These are phyloP conservation scores for Eucommia ulmoides DNA, from an alignment of 257 asterid genomes.

Conservation along the genomic window DNA sequence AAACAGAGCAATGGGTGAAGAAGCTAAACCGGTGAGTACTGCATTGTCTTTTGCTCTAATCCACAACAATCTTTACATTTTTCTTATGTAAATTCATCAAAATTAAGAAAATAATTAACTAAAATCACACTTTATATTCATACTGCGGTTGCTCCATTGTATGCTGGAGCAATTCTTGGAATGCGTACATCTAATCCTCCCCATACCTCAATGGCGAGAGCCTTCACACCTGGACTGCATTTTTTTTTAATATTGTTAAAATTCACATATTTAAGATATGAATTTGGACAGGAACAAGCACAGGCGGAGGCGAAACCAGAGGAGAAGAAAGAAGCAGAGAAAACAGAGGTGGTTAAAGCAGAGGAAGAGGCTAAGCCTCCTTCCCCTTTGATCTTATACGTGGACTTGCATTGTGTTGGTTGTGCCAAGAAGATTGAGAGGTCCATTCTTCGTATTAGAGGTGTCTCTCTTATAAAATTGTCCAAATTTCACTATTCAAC, in stretches of 20 bases:
- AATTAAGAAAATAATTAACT: neutral
- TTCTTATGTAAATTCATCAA: neutral
- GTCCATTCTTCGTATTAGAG: slow-evolving; percentile 61
- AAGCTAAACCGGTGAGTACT: slow-evolving; percentile 38
- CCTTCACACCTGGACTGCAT: too few relatives aligned
- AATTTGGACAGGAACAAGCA: slow-evolving; percentile 15
- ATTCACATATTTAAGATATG: neutral
- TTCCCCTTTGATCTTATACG: slow-evolving; percentile 46
- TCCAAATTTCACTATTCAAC: neutral
- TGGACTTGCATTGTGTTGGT: slow-evolving; percentile 80
- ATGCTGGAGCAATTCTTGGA: too few relatives aligned
- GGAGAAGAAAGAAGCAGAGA: slow-evolving; percentile 14
- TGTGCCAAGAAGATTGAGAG: slow-evolving; percentile 81
- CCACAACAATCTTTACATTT: neutral
- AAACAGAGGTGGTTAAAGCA: slow-evolving; percentile 25
- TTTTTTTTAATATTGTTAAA: too few relatives aligned
- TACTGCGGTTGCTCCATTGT: too few relatives aligned
- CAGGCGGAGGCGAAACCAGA: slow-evolving; percentile 17
- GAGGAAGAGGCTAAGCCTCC: slow-evolving; percentile 50
- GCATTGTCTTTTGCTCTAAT: slow-evolving; percentile 2
- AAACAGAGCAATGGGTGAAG: slow-evolving; percentile 47
- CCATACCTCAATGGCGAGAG: too few relatives aligned
- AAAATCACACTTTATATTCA: neutral
- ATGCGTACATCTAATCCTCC: too few relatives aligned
- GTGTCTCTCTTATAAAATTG: slow-evolving; percentile 13